A percentile compares a stretch with the other conserved stretches of the same genome.
These are phyloP conservation scores for Primulina tabacum DNA, from an alignment of 257 asterid genomes.

Conservation along the genomic window DNA sequence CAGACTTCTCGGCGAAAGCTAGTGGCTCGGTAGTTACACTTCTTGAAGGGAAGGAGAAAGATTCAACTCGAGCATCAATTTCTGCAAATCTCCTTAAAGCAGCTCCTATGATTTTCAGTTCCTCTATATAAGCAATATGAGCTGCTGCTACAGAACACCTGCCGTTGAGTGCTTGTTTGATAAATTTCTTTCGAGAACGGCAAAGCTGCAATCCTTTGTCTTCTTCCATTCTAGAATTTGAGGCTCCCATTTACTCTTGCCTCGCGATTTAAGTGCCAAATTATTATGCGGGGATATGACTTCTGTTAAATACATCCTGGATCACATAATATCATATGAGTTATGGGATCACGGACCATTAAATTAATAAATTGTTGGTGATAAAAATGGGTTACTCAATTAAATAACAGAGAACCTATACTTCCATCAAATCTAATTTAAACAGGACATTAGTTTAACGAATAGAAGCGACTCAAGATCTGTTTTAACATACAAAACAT, in stretches of 20 bases:
- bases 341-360: neutral
- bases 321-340: constrained; percentile 2
- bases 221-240: constrained; percentile 79
- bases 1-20: neutral
- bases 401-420: neutral
- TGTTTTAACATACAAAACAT: too few species aligned
- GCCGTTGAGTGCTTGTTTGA: constrained; percentile 92
- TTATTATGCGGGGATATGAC: constrained; percentile 19
- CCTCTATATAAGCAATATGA: constrained; percentile 71
- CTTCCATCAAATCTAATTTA: neutral
- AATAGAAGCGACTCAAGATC: neutral
- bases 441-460: neutral
- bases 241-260: constrained; percentile 63
- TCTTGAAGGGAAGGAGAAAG: constrained; percentile 43
- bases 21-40: constrained; percentile 48
- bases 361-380: neutral
- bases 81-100: constrained; percentile 72
- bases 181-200: constrained; percentile 83
- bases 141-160: constrained; percentile 91
- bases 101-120: constrained; percentile 58
- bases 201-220: constrained; percentile 91
- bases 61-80: constrained; percentile 53
- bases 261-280: neutral
- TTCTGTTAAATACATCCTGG: constrained; percentile 20
- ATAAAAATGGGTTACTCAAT: neutral